Evolutionary conservation across 2,329 filamentous ascomycete species (phyloP), one percentile per base, ranked within the genome.

Genomic region (Paecilomyces niveus): DNA sequence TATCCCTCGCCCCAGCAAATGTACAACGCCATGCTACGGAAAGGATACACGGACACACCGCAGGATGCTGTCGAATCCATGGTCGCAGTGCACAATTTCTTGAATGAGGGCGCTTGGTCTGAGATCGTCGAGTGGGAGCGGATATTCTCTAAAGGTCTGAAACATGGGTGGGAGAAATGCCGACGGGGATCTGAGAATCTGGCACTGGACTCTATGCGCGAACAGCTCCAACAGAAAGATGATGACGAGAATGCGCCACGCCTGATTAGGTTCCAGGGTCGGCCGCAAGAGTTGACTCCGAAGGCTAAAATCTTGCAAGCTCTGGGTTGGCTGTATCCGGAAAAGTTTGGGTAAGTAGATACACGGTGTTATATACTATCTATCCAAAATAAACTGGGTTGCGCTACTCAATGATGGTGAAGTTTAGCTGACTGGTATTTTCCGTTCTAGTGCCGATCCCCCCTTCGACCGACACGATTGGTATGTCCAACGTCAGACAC

Each of bases 1-100:
- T 99, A 99, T 72, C 94, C 94, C 0, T 97, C 92, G 0, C 93
- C 94, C 0, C 94, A 99, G 78, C 94, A 99, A 76, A 99, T 99
- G 94, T 99, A 97, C 81, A 97, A 99, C 70, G 94, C 94, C 7
- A 88, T 99, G 77, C 79, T 97, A 61, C 88, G 94, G 63, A 99
- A 99, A 76, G 94, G 94, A 59, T 94, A 97, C 76, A 92, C 89
- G 0, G 92, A 97, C 72, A 97, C 94, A 0, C 92, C 96, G 58
- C 85, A 91, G 57, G 94, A 93, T 21, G 92, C 92, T 3, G 92
- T 99, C 13, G 92, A 97, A 76, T 87, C 88, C 69, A 99, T 99
- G 94, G 94, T 99, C 5, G 89, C 91, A 0, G 91, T 97, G 10
- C 94, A 99, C 80, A 99, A 99, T 76, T 97, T 97, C 69, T 76